Base-by-base conservation (phyloP, 805 yeast genomes). In the Barnettozyma botsteinii region DNA sequence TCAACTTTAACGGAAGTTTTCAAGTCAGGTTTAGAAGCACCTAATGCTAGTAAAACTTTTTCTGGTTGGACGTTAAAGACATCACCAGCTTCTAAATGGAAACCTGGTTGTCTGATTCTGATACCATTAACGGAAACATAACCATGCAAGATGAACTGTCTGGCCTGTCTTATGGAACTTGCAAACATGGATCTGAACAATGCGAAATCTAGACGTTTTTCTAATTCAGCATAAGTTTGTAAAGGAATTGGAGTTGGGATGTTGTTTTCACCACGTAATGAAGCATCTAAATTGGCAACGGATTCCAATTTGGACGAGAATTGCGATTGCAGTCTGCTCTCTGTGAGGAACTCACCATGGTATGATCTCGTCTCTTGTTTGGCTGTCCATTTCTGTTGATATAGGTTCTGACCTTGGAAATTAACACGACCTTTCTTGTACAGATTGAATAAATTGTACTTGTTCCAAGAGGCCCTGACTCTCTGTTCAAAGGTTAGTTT, bases 331-430 rank as follows among this genome's bases (percentile, higher is more conserved):
- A 88, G 85, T 57, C 89, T 77, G 15, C 76, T 67, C 60, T 93
- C 98, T 1, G 91, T 84, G 41, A 91, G 61, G 59, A 83, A 86
- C 56, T 93, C 98, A 52, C 98, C 98, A 60, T 91, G 98, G 61
- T 91, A 91, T 2, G 91, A 82, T 65, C 98, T 77, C 7, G 97
- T 81, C 58, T 89, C 96, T 58, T 79, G 82, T 62, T 93, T 91
- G 37, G 96, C 81, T 7, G 72, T 65, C 91, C 95, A 93, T 64
- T 88, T 87, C 62, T 91, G 95, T 64, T 86, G 95, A 65, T 72
- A 93, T 43, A 86, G 68, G n/a, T 95, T 77, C 62, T 75, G 75
- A 4, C 78, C 71, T 46, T 70, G 67, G 57, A 74, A 75, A 40
- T 61, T 66, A 26, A 73, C 64, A 45, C 70, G 70, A 34, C 77